Evolutionary conservation across 179 eudicot genomes (phyloP), one percentile per base, ranked within the genome.

Genomic region (Vitellaria paradoxa): DNA sequence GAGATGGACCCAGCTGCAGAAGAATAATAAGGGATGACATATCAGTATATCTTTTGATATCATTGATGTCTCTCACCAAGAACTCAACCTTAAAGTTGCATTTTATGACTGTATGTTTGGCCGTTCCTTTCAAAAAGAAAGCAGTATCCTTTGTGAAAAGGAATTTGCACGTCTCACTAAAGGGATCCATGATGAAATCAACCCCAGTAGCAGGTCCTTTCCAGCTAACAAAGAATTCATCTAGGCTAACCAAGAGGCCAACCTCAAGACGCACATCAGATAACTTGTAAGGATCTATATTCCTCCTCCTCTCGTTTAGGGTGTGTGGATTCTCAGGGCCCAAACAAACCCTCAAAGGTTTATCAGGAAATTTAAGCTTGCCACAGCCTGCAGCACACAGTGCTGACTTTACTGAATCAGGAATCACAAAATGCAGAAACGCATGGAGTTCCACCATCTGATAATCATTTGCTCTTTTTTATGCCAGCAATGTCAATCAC

Each of bases 371-470:
- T 0, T 79, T 21, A 24, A 95, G 91, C 42, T 83, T 77, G 10
- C 87, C 80, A 68, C 83, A 72, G 9, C 84, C 91, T 26, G 85
- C 88, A 40, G 87, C 88, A 79, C 88, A 84, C 23, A 83, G 62
- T 66, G 91, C 95, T 57, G 52, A 69, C n/a, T 60, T 26, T 37
- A 84, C 98, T 8, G 89, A 81, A 20, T 82, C 81, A n/a, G 92
- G 79, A 72, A 66, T 70, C 12, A 80, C 88, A 82, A 95, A 93
- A 79, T 95, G 99, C 72, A 95, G 84, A 80, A 90, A 95, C 6
- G 98, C 99, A 65, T 95, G 99, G 21, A 96, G 97, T 75, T 82
- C 86, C 14, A 93, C 96, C 77, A 84, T 90, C 37, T 85, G 89
- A 79, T 89, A 90, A 17, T 85, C 84, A 5, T 79, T 68, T 0